Evolutionary conservation across 2,329 filamentous ascomycete genomes (phyloP).

Genomic region (Colletotrichum destructivum): DNA sequence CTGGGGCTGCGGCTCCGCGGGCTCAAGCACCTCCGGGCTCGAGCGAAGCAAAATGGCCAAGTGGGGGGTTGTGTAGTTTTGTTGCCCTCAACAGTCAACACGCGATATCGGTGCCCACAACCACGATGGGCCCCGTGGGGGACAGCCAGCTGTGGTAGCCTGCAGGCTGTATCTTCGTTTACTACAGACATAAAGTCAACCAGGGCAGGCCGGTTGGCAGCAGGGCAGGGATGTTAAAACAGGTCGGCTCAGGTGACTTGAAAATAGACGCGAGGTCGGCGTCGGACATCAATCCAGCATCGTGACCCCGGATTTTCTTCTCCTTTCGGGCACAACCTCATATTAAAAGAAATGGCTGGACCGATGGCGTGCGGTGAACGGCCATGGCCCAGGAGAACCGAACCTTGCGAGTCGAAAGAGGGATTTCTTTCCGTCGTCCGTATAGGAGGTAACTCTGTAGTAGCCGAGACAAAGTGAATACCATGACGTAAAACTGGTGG

Average conservation of each 20-base stretch:
- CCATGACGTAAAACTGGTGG: constrained; percentile 40
- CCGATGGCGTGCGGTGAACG: constrained; percentile 37
- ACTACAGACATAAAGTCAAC: not conserved
- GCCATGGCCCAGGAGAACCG: constrained; percentile 14
- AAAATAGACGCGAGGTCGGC: constrained; percentile 34
- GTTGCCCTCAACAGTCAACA: constrained; percentile 6
- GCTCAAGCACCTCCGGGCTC: constrained; percentile 20
- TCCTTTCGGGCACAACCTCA: constrained; percentile 10
- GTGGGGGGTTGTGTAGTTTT: constrained; percentile 26
- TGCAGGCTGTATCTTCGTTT: not conserved
- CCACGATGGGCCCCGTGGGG: constrained; percentile 37
- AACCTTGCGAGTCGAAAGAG: constrained; percentile 19
- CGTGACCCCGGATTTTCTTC: constrained; percentile 36
- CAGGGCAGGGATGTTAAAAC: constrained; percentile 34
- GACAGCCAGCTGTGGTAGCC: constrained; percentile 2
- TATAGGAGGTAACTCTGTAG: no score
- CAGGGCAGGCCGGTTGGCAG: not conserved
- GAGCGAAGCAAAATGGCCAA: constrained; percentile 14
- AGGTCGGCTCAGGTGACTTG: constrained; percentile 39
- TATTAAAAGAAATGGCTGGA: constrained; percentile 9
- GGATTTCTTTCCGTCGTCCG: constrained; percentile 3
- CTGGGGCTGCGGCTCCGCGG: constrained; percentile 32
- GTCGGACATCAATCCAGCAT: constrained; percentile 23
- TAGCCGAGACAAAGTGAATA: constrained; percentile 23
- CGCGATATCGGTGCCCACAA: constrained; percentile 37